Evolutionary conservation across 495 filamentous ascomycete species (phyloP), one percentile per base, ranked within the genome.

Genomic region (Physcia stellaris): DNA sequence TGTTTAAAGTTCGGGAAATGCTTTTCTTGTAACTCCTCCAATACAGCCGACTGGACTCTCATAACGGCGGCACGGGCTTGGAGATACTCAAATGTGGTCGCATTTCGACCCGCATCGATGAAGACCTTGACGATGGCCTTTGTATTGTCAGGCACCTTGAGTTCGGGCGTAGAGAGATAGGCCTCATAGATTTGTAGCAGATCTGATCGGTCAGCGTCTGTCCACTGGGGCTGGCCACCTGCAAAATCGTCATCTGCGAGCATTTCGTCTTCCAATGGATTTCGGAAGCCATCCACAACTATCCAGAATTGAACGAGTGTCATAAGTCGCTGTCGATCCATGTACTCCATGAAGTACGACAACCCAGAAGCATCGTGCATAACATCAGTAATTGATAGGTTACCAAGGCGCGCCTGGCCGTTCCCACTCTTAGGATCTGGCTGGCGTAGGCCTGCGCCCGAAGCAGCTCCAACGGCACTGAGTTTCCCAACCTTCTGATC

Each of bases 271-370:
- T 96, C 90, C 3, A 99, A 63, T 4, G 92, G 92, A 53, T 90
- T 93, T n/a, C 92, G 79, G 51, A 96, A 80, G 1, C 92, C 87
- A 62, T 96, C 90, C 12, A 96, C 92, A 17, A 96, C 88, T 31
- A 99, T 79, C 87, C 87, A 99, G 57, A 94, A 99, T 53, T 99
- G 92, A 1, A 99, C 90, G 27, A 94, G 59, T 11, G 79, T 70
- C 77, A 95, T 86, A 4, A 92, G 67, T 21, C 72, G 64, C 52
- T 83, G 79, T 20, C 88, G 80, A 56, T 99, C 92, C 92, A 96
- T 95, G 55, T 86, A 95, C 51, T 99, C 92, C 92, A 96, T 99
- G 55, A 96, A 95, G 53, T 94, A 99, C 9, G 87, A 95, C 12
- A 96, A 64, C 4, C 86, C 87, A 1, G 88, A 77, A 6, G 88